Conservation (phyloP, 2,329 filamentous ascomycete species). For the Metarhizium robertsii region DNA sequence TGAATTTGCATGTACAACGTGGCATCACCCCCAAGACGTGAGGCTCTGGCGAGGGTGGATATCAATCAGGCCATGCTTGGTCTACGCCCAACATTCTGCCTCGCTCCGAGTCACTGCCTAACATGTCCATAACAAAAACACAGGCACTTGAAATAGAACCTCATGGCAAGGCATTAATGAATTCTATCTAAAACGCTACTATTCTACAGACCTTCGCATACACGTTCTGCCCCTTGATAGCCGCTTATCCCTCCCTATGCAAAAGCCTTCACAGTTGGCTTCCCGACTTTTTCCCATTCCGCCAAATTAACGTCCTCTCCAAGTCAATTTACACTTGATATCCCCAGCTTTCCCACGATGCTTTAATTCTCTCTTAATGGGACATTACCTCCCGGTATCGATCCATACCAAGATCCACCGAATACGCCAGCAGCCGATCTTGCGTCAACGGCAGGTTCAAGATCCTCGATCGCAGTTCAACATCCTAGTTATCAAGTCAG, state of each 20-base stretch:
- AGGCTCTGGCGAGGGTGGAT: too few relatives aligned
- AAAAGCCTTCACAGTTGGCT: neutral
- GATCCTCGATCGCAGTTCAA: constrained; percentile 32
- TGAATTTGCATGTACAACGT: too few relatives aligned
- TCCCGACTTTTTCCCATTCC: neutral
- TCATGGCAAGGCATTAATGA: constrained; percentile 1
- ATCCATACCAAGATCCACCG: constrained; percentile 57
- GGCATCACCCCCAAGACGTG: too few relatives aligned
- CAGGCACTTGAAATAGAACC: neutral
- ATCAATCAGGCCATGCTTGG: too few relatives aligned
- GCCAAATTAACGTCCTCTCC: neutral
- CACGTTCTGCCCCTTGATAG: neutral
- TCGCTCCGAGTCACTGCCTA: too few relatives aligned
- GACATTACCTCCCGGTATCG: constrained; percentile 60
- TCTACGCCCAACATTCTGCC: too few relatives aligned
- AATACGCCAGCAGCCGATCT: constrained; percentile 62
- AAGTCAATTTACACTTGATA: neutral
- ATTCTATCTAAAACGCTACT: constrained; percentile 5
- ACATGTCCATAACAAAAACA: neutral
- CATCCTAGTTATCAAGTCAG: constrained; percentile 18
- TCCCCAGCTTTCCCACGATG: neutral
- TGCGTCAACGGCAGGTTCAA: constrained; percentile 59
- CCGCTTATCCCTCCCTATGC: neutral
- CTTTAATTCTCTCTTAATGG: constrained; percentile 16
- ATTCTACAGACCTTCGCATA: constrained; percentile 3